phyloP scores from a whole-genome alignment of 2,329 filamentous ascomycete species.

The Sclerotinia nivalis region DNA sequence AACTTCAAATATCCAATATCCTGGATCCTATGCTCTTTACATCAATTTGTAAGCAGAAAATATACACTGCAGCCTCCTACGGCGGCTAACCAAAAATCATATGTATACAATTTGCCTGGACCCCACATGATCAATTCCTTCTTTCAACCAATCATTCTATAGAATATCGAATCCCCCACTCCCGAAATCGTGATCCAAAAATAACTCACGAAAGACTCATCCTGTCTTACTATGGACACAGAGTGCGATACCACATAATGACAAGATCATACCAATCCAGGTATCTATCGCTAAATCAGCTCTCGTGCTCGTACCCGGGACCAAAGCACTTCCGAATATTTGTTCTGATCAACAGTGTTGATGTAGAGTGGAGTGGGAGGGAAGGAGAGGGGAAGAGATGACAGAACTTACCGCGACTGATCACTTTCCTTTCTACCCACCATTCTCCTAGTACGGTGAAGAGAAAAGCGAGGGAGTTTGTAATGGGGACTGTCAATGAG shows the following conservation, averaged over 20 bases:
- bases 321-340: background rate
- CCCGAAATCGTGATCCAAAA: constrained; percentile 8
- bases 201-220: constrained; percentile 5
- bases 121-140: background rate
- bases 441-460: constrained; percentile 95
- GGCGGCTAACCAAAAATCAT: background rate
- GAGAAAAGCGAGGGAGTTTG: constrained; percentile 91
- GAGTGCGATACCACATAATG: constrained; percentile 76
- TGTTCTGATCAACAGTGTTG: background rate
- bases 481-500: constrained; percentile 90
- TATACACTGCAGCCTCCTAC: background rate
- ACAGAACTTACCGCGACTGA: constrained; percentile 67
- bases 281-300: constrained; percentile 58
- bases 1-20: background rate
- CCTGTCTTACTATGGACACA: constrained; percentile 71
- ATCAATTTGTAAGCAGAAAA: background rate
- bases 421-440: constrained; percentile 91
- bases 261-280: constrained; percentile 77
- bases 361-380: background rate
- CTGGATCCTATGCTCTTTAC: background rate
- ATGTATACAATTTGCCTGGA: background rate
- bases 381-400: background rate
- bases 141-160: background rate
- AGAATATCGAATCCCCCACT: background rate
- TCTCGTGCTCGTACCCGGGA: background rate